Evolutionary conservation across 768 basidiomycete genomes (phyloP).

Genomic region (Suillus americanus): DNA sequence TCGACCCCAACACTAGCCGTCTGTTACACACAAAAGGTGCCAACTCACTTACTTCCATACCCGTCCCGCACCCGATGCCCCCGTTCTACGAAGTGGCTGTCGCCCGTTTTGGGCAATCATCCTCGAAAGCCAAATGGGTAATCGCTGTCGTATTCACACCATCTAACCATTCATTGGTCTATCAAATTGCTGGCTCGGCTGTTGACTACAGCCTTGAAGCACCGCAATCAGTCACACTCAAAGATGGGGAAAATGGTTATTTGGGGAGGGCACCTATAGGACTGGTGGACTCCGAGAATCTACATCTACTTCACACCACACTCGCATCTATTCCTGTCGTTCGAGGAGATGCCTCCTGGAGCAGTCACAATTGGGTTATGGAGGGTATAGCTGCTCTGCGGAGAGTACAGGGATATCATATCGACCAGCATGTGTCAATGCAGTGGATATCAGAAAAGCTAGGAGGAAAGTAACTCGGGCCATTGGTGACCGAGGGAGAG

Average conservation of each 20-base stretch:
- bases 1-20: neutral
- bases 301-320: slow-evolving; percentile 27
- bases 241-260: slow-evolving; percentile 29
- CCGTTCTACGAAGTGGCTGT: slow-evolving; percentile 34
- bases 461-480: slow-evolving; percentile 20
- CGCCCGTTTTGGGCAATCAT: slow-evolving; percentile 24
- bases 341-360: slow-evolving; percentile 28
- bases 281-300: slow-evolving; percentile 26
- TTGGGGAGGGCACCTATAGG: slow-evolving; percentile 23
- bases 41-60: neutral
- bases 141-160: slow-evolving; percentile 29
- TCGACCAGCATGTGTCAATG: slow-evolving; percentile 30
- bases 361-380: slow-evolving; percentile 31
- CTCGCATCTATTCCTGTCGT: slow-evolving; percentile 26
- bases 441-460: slow-evolving; percentile 31
- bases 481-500: neutral
- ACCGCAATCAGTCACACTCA: slow-evolving; percentile 33
- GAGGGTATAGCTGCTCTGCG: slow-evolving; percentile 30
- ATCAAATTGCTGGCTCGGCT: slow-evolving; percentile 28
- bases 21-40: slow-evolving; percentile 4
- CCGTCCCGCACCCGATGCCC: slow-evolving; percentile 22
- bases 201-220: slow-evolving; percentile 31
- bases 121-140: slow-evolving; percentile 24
- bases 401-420: slow-evolving; percentile 26
- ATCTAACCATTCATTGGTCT: slow-evolving; percentile 29